Percentiles rank a stretch among this genome's conserved stretches.
Evolutionary conservation across 257 asterid species (phyloP).

Genomic region (Mentha longifolia): DNA sequence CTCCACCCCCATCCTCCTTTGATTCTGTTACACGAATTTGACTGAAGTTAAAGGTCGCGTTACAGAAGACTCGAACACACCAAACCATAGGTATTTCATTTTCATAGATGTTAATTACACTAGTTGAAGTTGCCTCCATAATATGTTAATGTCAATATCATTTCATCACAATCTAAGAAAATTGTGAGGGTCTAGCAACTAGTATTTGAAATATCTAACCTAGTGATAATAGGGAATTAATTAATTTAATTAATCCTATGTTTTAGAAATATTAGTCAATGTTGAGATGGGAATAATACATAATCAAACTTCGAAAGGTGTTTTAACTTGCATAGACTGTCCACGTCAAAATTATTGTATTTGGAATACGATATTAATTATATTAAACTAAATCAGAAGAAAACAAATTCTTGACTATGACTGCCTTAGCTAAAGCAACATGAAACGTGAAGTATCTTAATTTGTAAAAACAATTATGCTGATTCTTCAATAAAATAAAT

Average conservation of each 20-base stretch:
- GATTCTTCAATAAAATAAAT: not conserved
- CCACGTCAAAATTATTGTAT: not conserved
- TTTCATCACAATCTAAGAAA: not conserved
- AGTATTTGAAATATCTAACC: not conserved
- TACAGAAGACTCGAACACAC: too few relatives aligned
- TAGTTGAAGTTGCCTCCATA: too few relatives aligned
- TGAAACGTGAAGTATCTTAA: not conserved
- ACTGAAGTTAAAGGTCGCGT: too few relatives aligned
- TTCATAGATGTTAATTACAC: not conserved
- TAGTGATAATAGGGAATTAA: not conserved
- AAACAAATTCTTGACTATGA: not conserved
- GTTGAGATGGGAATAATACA: not conserved
- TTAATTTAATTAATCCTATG: not conserved
- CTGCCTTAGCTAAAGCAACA: not conserved
- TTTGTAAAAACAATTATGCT: not conserved
- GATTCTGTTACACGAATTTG: conserved; percentile 45
- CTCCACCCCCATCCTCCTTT: conserved; percentile 93
- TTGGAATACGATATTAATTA: not conserved
- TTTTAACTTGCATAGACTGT: not conserved
- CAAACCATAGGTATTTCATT: too few relatives aligned
- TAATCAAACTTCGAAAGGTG: not conserved
- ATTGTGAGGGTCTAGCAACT: not conserved
- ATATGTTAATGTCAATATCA: not conserved
- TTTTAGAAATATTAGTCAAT: not conserved
- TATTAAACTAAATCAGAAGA: not conserved